Evolutionary conservation across 768 basidiomycete species (phyloP).

Genomic region (Suillus alpinus): DNA sequence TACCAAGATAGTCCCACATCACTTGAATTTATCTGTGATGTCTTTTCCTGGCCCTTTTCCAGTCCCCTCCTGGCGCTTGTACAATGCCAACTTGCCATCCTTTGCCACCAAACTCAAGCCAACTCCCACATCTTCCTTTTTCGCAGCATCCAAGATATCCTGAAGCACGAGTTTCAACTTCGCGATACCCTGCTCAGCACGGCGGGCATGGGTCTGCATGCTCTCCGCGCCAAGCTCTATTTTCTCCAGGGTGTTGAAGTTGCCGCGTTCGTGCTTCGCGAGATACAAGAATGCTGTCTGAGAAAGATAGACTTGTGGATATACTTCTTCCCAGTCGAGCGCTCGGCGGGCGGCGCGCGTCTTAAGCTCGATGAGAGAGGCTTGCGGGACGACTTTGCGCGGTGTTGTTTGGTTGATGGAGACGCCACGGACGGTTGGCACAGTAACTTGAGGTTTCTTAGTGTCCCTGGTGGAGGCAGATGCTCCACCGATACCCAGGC

Average conservation of each 20-base stretch:
- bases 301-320: slow-evolving; percentile 68
- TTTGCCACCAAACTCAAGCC: slow-evolving; percentile 55
- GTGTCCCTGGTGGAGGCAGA: background rate
- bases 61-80: slow-evolving; percentile 37
- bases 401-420: slow-evolving; percentile 23
- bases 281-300: slow-evolving; percentile 62
- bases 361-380: slow-evolving; percentile 33
- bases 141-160: slow-evolving; percentile 45
- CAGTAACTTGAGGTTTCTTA: background rate
- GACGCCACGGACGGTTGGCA: slow-evolving; percentile 7
- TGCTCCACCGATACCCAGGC: slow-evolving; percentile 15
- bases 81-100: slow-evolving; percentile 43
- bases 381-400: slow-evolving; percentile 33
- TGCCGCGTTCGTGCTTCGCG: slow-evolving; percentile 54
- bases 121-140: slow-evolving; percentile 50
- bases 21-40: slow-evolving; percentile 21
- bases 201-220: slow-evolving; percentile 22
- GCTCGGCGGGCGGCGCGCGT: slow-evolving; percentile 28
- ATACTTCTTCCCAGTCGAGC: slow-evolving; percentile 58
- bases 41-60: slow-evolving; percentile 19
- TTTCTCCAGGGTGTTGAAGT: slow-evolving; percentile 50
- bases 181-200: slow-evolving; percentile 17
- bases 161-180: slow-evolving; percentile 28
- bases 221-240: slow-evolving; percentile 31
- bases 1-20: background rate